Evolutionary conservation across 108 stramenopile species (phyloP).

Genomic region (Cyclostephanos tholiformis): DNA sequence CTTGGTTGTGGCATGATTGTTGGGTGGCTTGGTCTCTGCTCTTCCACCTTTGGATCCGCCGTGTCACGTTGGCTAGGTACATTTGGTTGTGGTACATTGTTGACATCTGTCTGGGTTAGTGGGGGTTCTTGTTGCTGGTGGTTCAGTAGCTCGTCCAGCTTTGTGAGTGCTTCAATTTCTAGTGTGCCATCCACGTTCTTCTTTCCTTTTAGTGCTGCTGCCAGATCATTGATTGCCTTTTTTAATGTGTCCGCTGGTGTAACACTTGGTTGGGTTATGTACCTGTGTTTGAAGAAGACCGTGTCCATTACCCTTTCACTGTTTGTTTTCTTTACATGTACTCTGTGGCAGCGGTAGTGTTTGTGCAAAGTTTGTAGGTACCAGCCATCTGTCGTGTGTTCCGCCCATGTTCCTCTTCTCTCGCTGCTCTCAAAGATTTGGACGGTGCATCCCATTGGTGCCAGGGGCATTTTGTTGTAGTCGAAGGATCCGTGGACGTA

Average conservation of each 20-base stretch:
- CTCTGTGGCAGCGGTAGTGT: background rate
- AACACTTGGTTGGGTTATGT: no score
- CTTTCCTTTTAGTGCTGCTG: background rate
- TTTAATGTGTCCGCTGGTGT: no score
- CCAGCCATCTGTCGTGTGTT: conserved; percentile 34
- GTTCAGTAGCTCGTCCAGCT: no score
- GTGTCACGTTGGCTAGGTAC: no score
- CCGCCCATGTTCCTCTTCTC: conserved; percentile 29
- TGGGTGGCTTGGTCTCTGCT: no score
- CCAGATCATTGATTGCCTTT: no score
- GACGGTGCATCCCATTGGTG: conserved; percentile 44
- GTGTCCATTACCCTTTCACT: no score
- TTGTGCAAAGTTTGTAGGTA: conserved; percentile 21
- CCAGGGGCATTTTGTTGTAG: conserved; percentile 55
- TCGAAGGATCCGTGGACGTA: conserved; percentile 29
- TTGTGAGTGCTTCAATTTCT: conserved; percentile 1
- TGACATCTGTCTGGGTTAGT: no score
- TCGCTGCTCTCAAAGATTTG: conserved; percentile 27
- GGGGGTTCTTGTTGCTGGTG: no score
- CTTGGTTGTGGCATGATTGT: conserved; percentile 17
- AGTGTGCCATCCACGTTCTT: background rate
- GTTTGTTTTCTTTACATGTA: conserved; percentile 1
- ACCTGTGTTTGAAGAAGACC: no score
- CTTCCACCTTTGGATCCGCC: no score
- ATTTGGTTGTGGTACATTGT: no score